Evolutionary conservation across 495 filamentous ascomycete species (phyloP).

Genomic region (Bacidia gigantensis): DNA sequence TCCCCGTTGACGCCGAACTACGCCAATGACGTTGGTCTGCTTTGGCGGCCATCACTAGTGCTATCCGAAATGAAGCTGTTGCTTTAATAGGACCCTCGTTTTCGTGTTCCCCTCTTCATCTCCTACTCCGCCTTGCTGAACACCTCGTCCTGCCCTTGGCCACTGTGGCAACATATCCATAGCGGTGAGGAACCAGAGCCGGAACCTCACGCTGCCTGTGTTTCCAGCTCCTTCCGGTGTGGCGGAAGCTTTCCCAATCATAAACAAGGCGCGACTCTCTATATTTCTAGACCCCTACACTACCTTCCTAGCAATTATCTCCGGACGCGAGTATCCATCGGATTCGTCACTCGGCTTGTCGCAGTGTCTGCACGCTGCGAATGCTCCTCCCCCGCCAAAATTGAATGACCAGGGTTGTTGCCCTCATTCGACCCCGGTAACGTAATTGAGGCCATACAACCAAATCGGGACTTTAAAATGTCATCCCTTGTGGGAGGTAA

Average conservation of each 20-base stretch:
- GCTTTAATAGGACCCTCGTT: background rate
- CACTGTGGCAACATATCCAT: background rate
- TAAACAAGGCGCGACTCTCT: too few relatives aligned
- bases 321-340: too few relatives aligned
- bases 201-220: background rate
- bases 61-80: background rate
- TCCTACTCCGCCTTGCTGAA: background rate
- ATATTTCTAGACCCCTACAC: too few relatives aligned
- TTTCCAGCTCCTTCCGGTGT: background rate
- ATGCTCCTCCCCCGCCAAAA: too few relatives aligned
- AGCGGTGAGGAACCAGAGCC: background rate
- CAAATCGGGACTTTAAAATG: background rate
- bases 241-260: background rate
- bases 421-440: too few relatives aligned
- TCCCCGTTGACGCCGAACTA: background rate
- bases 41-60: background rate
- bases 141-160: background rate
- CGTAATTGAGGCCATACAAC: too few relatives aligned
- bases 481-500: conserved; percentile 5
- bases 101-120: background rate
- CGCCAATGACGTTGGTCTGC: background rate
- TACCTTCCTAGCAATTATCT: too few relatives aligned
- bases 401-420: too few relatives aligned
- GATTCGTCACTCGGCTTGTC: too few relatives aligned
- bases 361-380: too few relatives aligned